phyloP scores from a whole-genome alignment of 495 filamentous ascomycete species.

The Penicillium crystallinum region DNA sequence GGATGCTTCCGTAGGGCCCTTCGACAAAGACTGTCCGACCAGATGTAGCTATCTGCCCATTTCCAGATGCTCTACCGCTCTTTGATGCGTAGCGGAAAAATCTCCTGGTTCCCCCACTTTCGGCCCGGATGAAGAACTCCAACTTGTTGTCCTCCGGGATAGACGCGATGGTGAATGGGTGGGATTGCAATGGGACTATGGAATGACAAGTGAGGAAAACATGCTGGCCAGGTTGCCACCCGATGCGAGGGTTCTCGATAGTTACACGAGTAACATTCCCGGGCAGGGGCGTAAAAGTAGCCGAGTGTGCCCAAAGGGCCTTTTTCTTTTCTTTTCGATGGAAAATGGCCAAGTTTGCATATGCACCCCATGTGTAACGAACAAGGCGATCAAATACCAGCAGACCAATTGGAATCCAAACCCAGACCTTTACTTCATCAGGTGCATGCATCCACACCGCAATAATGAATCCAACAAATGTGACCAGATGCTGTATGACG shows the following conservation, averaged over 20 bases:
- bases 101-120: slow-evolving; percentile 63
- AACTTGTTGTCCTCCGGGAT: slow-evolving; percentile 53
- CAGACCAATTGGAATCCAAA: slow-evolving; percentile 71
- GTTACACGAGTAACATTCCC: slow-evolving; percentile 63
- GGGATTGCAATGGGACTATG: slow-evolving; percentile 63
- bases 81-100: slow-evolving; percentile 61
- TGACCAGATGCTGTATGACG: slow-evolving; percentile 70
- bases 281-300: slow-evolving; percentile 57
- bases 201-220: slow-evolving; percentile 69
- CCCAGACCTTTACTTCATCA: slow-evolving; percentile 41
- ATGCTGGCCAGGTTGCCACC: slow-evolving; percentile 75
- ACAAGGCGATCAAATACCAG: slow-evolving; percentile 65
- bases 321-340: slow-evolving; percentile 29
- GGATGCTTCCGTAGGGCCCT: slow-evolving; percentile 50
- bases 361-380: slow-evolving; percentile 48
- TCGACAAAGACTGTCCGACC: slow-evolving; percentile 33
- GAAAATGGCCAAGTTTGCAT: slow-evolving; percentile 62
- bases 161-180: slow-evolving; percentile 77
- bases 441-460: slow-evolving; percentile 62
- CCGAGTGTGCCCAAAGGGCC: slow-evolving; percentile 38
- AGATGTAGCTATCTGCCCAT: slow-evolving; percentile 7
- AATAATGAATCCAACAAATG: slow-evolving; percentile 62
- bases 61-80: slow-evolving; percentile 18
- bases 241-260: slow-evolving; percentile 61
- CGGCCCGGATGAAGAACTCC: slow-evolving; percentile 67